Conservation (phyloP, 2,329 filamentous ascomycete species). For the Fusarium tricinctum region DNA sequence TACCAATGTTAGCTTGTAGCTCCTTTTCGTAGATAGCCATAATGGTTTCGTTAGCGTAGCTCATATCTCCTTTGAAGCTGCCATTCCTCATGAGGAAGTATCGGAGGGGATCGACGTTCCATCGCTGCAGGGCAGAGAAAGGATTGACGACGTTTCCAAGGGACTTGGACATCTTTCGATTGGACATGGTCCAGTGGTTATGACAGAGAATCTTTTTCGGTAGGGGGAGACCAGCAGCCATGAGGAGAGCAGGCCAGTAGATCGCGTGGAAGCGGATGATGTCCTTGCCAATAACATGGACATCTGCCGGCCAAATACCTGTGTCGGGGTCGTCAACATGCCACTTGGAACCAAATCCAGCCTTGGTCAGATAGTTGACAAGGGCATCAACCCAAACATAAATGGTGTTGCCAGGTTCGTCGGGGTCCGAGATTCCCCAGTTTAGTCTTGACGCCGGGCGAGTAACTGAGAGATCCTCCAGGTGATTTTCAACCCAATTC, state of each 20-base stretch:
- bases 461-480: constrained; percentile 91
- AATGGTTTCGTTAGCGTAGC: constrained; percentile 86
- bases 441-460: constrained; percentile 80
- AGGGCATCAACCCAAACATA: constrained; percentile 99
- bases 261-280: constrained; percentile 96
- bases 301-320: constrained; percentile 88
- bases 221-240: constrained; percentile 85
- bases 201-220: constrained; percentile 88
- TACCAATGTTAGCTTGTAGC: constrained; percentile 83
- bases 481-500: constrained; percentile 79
- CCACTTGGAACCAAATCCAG: constrained; percentile 78
- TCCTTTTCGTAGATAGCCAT: constrained; percentile 83
- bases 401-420: constrained; percentile 87
- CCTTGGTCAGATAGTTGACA: constrained; percentile 90
- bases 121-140: constrained; percentile 89
- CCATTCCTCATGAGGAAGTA: constrained; percentile 90
- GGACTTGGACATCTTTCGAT: constrained; percentile 96
- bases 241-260: constrained; percentile 97
- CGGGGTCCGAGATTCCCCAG: constrained; percentile 93
- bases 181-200: constrained; percentile 94
- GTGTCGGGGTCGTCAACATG: constrained; percentile 72
- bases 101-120: constrained; percentile 87
- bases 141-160: constrained; percentile 96
- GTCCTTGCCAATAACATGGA: constrained; percentile 96
- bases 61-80: constrained; percentile 80